Evolutionary conservation across 2,329 filamentous ascomycete species (phyloP), one percentile per base, ranked within the genome.

Genomic region (Exophiala oligosperma): DNA sequence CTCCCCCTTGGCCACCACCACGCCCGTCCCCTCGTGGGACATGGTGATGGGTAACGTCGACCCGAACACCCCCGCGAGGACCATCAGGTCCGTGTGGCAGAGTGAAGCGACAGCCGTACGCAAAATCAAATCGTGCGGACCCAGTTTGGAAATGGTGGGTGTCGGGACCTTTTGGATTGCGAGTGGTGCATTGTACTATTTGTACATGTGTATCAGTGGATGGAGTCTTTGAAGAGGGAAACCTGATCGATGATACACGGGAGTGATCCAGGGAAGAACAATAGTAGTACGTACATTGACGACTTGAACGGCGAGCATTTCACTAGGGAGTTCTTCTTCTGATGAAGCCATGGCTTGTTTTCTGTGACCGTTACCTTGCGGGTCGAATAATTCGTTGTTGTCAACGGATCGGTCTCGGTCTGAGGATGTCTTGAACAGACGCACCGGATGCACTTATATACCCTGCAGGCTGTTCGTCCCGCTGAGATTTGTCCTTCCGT

Each of bases 61-160:
- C 8, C 23, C 24, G 68, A 85, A 79, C 43, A 76, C 68, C 50
- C 83, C 83, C 1, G 73, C 65, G 9, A 67, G 65, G 2, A 84
- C 81, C 80, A 86, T 83, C 60, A 71, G 70, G 71, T 87, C 84
- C 1, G 84, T 86, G 71, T 87, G 84, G 73, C 84, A 87, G 66
- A 84, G 78, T 1, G 81, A 84, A 6, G 81, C 84, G 21, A 82
- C 81, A 54, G 80, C 82, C 53, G 84, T 73, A 68, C 83, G 83
- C 64, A 86, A 74, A 32, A 86, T 76, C 14, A 87, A 71, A 62
- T 86, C 83, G 62, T 80, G 65, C 0, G 79, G 75, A 3, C 71
- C 69, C 9, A 48, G 24, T 17, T 48, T 48, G 24, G 46, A 48
- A 17, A 48, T n/a, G n/a, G 26, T 2, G 2, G 46, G 46, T 48